Evolutionary conservation across 345 rosid genomes (phyloP).

Genomic region (Litchi chinensis): DNA sequence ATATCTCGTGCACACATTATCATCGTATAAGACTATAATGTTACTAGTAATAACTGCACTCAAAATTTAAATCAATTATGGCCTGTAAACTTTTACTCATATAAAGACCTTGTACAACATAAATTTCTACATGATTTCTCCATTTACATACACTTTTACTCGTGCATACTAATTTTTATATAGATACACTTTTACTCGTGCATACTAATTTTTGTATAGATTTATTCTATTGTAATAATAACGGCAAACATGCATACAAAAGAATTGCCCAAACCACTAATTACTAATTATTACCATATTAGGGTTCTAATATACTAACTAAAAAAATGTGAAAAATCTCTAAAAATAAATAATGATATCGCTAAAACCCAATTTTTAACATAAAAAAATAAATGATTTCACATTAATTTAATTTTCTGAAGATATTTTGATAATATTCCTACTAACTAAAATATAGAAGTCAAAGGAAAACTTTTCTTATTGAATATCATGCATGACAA

Average conservation of each 20-base stretch:
- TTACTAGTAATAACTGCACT: background rate
- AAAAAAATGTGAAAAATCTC: too few relatives aligned
- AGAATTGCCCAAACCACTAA: background rate
- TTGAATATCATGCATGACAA: background rate
- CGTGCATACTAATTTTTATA: background rate
- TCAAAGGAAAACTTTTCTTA: too few relatives aligned
- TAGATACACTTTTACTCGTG: too few relatives aligned
- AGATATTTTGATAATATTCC: too few relatives aligned
- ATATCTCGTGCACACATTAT: background rate
- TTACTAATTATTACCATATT: background rate
- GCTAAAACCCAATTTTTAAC: too few relatives aligned
- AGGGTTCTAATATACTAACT: background rate
- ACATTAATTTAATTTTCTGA: too few relatives aligned
- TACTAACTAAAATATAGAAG: too few relatives aligned
- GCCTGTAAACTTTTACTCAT: background rate
- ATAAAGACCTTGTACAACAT: background rate
- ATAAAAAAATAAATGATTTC: too few relatives aligned
- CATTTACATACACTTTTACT: background rate
- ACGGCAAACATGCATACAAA: background rate
- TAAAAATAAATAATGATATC: too few relatives aligned
- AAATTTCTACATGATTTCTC: background rate
- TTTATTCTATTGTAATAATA: background rate
- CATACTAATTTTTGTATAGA: too few relatives aligned
- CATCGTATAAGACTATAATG: background rate
- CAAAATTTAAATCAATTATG: background rate